These are phyloP conservation scores for Blakeslea trispora DNA, from an alignment of 371 early-diverging fungal species.

Conservation along the genomic window DNA sequence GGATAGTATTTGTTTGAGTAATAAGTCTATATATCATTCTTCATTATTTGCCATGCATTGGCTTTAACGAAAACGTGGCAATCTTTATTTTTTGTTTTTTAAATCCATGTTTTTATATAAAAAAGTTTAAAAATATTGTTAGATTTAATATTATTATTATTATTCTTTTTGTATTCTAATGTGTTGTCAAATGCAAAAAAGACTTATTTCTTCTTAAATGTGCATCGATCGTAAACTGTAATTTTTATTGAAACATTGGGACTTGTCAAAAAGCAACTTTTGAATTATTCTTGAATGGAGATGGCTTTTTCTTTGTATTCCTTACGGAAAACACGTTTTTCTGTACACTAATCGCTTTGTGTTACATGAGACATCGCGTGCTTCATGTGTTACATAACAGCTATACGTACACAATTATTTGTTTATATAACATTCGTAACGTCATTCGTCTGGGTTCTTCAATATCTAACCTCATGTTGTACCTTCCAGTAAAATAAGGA, in stretches of 20 bases:
- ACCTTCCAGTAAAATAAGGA: constrained; percentile 12
- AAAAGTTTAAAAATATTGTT: background rate
- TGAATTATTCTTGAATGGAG: too few relatives aligned
- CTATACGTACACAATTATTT: background rate
- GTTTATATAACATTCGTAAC: background rate
- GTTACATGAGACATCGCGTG: background rate
- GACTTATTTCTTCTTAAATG: too few relatives aligned
- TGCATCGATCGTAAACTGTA: too few relatives aligned
- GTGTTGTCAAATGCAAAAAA: too few relatives aligned
- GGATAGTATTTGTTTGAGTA: background rate
- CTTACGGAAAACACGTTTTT: background rate
- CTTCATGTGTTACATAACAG: background rate
- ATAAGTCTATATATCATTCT: background rate
- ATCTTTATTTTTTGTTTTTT: background rate
- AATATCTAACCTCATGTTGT: constrained; percentile 1
- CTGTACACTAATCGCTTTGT: background rate
- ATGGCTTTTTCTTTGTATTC: background rate
- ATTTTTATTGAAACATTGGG: too few relatives aligned
- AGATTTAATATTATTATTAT: too few relatives aligned
- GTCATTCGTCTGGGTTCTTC: background rate
- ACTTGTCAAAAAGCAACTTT: too few relatives aligned
- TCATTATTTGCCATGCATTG: background rate
- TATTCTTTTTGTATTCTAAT: too few relatives aligned
- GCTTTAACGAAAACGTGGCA: background rate
- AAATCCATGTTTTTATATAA: background rate